Base-by-base conservation (phyloP, 2,329 filamentous ascomycete species). In the Neurospora crassa region DNA sequence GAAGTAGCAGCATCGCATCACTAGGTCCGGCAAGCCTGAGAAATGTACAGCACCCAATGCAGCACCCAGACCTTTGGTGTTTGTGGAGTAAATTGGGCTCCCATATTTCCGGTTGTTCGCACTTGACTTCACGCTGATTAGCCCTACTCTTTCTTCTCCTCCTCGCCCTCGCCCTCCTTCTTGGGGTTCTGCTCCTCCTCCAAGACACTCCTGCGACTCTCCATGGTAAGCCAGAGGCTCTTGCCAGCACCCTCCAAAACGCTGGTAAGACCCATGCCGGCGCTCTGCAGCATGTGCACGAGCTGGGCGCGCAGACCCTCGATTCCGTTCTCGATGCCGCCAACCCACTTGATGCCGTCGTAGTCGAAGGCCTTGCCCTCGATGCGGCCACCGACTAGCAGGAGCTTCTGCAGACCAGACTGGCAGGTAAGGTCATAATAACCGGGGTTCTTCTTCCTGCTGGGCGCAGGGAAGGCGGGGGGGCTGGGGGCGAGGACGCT, bases 141-240 rank as follows among this genome's bases (percentile, higher is more conserved):
- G 72, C 69, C 77, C 70, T 76, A 76, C 73, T 78, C 76, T 53
- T 75, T 75, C 74, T 78, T 75, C 67, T 75, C 72, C 53, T 76
- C 75, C 20, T 72, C 75, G 63, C 73, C 69, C 45, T 73, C 74
- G 3, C 40, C 76, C 67, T 75, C 76, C 70, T 76, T 76, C 73
- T 78, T 78, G 34, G 76, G 77, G 2, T 78, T 78, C 70, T 81
- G 81, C 67, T 78, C 77, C 76, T 94, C 92, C 78, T 97, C 93
- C 80, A 99, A 81, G 82, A 95, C 91, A 68, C 85, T 88, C 81
- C 90, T 89, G 79, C 95, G 86, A 68, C 92, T 89, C 84, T 98
- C 95, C 77, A 99, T 84, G 14, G 95, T 93, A 73, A 97, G 86
- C 86, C 95, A 98, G 76, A 99, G 79, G 79, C 88, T 94, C 85